These are phyloP conservation scores for Rhypophila decipiens DNA, from an alignment of 495 filamentous ascomycete genomes.

Conservation along the genomic window DNA sequence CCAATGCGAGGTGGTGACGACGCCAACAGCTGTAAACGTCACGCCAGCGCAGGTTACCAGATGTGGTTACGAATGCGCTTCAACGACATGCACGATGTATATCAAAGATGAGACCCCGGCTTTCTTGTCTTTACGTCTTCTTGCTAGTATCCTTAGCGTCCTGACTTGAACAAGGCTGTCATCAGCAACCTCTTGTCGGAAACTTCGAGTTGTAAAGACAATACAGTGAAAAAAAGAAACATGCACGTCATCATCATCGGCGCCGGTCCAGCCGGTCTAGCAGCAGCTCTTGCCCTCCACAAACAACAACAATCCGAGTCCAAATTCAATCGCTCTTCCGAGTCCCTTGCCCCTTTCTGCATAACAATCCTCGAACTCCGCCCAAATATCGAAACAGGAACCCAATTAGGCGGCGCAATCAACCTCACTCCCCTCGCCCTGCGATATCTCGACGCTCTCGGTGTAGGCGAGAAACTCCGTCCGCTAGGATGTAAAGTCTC, in stretches of 20 bases:
- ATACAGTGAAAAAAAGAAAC: background rate
- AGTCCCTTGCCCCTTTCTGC: constrained; percentile 27
- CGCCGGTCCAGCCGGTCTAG: constrained; percentile 51
- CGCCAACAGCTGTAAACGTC: background rate
- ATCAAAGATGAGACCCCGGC: background rate
- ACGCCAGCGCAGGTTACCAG: background rate
- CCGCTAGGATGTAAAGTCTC: constrained; percentile 35
- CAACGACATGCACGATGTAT: background rate
- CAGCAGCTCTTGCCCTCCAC: constrained; percentile 45
- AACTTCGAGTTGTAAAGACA: background rate
- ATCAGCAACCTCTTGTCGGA: too few species aligned
- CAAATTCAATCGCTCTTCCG: too few species aligned
- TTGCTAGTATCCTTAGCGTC: background rate
- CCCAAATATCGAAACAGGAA: constrained; percentile 18
- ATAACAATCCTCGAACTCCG: constrained; percentile 55
- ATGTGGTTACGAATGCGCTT: background rate
- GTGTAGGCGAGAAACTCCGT: constrained; percentile 38
- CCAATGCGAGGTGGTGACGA: background rate
- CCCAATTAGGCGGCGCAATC: constrained; percentile 53
- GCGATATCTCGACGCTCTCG: constrained; percentile 50
- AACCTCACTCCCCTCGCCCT: constrained; percentile 59
- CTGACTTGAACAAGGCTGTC: too few species aligned
- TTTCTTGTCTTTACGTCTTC: background rate
- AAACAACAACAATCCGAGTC: too few species aligned
- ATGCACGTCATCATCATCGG: constrained; percentile 37